Evolutionary conservation across 2,329 filamentous ascomycete species (phyloP).

Genomic region (Penicillium sp.): DNA sequence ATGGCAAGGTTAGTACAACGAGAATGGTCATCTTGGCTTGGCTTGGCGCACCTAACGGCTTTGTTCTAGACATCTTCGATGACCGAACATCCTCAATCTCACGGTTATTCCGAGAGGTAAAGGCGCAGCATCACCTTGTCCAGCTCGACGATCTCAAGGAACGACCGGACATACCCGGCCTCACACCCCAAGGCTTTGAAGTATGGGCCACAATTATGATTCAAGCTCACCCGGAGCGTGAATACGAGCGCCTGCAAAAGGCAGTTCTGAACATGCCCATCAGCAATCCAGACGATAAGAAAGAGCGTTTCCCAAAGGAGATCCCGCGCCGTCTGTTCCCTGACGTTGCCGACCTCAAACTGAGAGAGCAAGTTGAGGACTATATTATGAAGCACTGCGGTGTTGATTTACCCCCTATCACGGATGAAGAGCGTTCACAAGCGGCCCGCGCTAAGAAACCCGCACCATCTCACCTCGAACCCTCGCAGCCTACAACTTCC

Average conservation of each 20-base stretch:
- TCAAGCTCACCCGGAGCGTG: slow-evolving; percentile 73
- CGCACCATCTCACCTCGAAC: slow-evolving; percentile 15
- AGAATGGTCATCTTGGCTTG: background rate
- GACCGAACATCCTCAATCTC: slow-evolving; percentile 58
- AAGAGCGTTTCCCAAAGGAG: slow-evolving; percentile 77
- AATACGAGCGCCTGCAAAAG: slow-evolving; percentile 70
- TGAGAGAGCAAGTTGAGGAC: slow-evolving; percentile 64
- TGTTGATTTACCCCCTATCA: slow-evolving; percentile 50
- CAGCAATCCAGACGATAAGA: slow-evolving; percentile 64
- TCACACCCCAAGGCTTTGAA: slow-evolving; percentile 70
- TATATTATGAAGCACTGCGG: slow-evolving; percentile 60
- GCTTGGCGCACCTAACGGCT: slow-evolving; percentile 16
- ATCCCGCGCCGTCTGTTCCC: slow-evolving; percentile 76
- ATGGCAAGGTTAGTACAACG: slow-evolving; percentile 60
- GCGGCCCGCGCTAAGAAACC: slow-evolving; percentile 32
- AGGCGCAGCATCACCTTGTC: slow-evolving; percentile 66
- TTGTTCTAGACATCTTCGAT: slow-evolving; percentile 57
- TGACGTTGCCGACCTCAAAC: slow-evolving; percentile 56
- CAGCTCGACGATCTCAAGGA: slow-evolving; percentile 55
- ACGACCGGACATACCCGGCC: slow-evolving; percentile 63
- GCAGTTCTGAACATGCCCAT: slow-evolving; percentile 74
- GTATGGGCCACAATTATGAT: slow-evolving; percentile 74
- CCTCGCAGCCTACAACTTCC: slow-evolving; percentile 7
- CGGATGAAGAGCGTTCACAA: slow-evolving; percentile 42
- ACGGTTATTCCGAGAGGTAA: slow-evolving; percentile 59